Conservation (phyloP, 306 rosid genomes). For the Arachis hypogaea region DNA sequence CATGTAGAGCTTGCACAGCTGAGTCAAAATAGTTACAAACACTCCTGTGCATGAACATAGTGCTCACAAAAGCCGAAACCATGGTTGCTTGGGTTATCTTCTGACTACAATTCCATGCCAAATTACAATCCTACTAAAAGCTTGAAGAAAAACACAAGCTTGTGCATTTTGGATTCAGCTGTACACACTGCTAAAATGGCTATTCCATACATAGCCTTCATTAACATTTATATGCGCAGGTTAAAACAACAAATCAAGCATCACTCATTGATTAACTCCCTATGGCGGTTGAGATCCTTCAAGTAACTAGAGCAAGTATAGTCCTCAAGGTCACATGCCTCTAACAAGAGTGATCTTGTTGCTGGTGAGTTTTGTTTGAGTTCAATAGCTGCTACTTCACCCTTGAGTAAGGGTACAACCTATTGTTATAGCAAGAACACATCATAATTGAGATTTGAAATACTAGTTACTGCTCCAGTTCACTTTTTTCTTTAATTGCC, state of each 20-base stretch:
- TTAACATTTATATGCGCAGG: conserved; percentile 26
- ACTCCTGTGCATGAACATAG: conserved; percentile 22
- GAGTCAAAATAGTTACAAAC: conserved; percentile 19
- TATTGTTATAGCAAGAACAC: conserved; percentile 18
- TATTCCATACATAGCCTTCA: conserved; percentile 40
- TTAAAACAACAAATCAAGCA: conserved; percentile 23
- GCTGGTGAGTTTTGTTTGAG: conserved; percentile 39
- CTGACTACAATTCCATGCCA: conserved; percentile 33
- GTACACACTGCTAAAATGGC: conserved; percentile 30
- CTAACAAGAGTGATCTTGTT: conserved; percentile 53
- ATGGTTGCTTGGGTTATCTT: neutral
- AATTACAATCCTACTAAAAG: conserved; percentile 34
- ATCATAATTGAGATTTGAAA: neutral
- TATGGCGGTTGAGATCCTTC: conserved; percentile 80
- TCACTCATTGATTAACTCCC: conserved; percentile 82
- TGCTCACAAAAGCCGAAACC: neutral
- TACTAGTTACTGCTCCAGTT: too few relatives aligned
- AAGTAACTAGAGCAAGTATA: conserved; percentile 84
- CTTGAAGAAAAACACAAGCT: conserved; percentile 33
- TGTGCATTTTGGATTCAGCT: conserved; percentile 24
- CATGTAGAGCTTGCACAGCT: neutral
- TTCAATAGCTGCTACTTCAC: conserved; percentile 53
- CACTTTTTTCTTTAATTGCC: too few relatives aligned
- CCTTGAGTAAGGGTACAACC: conserved; percentile 70
- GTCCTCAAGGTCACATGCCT: conserved; percentile 82